Conservation (phyloP, 2,329 filamentous ascomycete species). For the Plectosphaerella cucumerina region DNA sequence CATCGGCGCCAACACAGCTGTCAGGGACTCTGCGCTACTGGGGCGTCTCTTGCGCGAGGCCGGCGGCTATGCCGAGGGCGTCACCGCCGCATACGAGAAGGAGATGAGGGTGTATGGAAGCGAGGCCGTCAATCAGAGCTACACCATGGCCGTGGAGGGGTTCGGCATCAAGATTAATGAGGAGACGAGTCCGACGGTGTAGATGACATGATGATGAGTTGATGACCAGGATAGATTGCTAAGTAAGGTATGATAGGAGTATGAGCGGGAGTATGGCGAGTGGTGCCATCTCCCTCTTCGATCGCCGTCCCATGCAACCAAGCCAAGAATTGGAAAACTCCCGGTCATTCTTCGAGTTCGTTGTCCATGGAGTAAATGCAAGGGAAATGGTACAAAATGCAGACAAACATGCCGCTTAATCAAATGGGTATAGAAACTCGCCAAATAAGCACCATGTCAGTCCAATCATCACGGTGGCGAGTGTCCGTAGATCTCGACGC, state of each 20-base stretch:
- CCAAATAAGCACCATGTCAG: no score
- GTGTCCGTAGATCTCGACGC: not conserved
- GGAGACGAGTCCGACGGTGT: slow-evolving; percentile 7
- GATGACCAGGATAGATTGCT: no score
- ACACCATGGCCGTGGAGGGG: slow-evolving; percentile 34
- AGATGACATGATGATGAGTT: not conserved
- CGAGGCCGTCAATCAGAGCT: slow-evolving; percentile 51
- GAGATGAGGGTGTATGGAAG: slow-evolving; percentile 58
- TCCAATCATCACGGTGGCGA: not conserved
- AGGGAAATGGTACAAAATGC: no score
- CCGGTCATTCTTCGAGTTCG: no score
- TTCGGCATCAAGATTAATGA: slow-evolving; percentile 47
- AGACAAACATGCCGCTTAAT: no score
- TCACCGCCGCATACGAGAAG: slow-evolving; percentile 54
- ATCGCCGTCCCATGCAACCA: no score
- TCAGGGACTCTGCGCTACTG: slow-evolving; percentile 50
- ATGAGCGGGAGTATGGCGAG: no score
- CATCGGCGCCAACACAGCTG: slow-evolving; percentile 53
- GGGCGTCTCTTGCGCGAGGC: slow-evolving; percentile 46
- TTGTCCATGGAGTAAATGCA: no score
- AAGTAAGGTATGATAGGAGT: no score
- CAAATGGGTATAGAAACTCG: no score
- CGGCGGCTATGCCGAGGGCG: slow-evolving; percentile 48
- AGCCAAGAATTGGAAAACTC: no score
- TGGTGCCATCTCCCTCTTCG: no score